Conservation (phyloP, 2,329 filamentous ascomycete genomes). For the Fusarium lyarnte region DNA sequence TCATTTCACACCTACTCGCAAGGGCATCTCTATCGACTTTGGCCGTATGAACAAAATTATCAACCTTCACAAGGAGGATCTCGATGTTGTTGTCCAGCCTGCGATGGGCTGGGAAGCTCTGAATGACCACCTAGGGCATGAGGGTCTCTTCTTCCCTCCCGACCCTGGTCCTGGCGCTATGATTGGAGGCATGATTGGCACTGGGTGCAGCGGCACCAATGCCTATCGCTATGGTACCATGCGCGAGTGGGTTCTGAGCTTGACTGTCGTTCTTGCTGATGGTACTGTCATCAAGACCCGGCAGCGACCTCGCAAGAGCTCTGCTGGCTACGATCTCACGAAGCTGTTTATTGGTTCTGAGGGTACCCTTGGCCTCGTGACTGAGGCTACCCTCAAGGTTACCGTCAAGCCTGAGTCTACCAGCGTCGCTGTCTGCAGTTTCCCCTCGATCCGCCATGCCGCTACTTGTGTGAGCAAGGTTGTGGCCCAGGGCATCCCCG, state of each 20-base stretch:
- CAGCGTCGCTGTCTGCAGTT: slow-evolving; percentile 78
- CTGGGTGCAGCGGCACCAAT: slow-evolving; percentile 81
- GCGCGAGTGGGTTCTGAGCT: slow-evolving; percentile 89
- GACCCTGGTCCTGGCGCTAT: slow-evolving; percentile 91
- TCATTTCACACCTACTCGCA: slow-evolving; percentile 83
- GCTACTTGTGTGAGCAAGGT: slow-evolving; percentile 83
- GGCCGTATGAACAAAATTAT: slow-evolving; percentile 85
- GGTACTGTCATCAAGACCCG: slow-evolving; percentile 90
- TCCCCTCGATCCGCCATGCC: slow-evolving; percentile 70
- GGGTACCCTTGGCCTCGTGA: slow-evolving; percentile 90
- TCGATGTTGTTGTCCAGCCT: slow-evolving; percentile 81
- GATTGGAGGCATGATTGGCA: slow-evolving; percentile 90
- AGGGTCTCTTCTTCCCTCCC: slow-evolving; percentile 89
- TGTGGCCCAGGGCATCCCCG: slow-evolving; percentile 81
- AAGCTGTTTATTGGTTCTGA: slow-evolving; percentile 91
- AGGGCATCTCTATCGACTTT: slow-evolving; percentile 89
- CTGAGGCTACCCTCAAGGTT: slow-evolving; percentile 88
- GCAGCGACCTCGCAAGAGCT: slow-evolving; percentile 88
- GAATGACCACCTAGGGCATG: slow-evolving; percentile 77
- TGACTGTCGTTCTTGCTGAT: slow-evolving; percentile 90
- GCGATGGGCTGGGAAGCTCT: slow-evolving; percentile 88
- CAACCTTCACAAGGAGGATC: slow-evolving; percentile 77
- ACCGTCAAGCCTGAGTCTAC: slow-evolving; percentile 82
- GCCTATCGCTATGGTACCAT: slow-evolving; percentile 94
- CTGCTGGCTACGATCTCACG: slow-evolving; percentile 91